Conservation (phyloP, 306 rosid species). For the Quercus robur region DNA sequence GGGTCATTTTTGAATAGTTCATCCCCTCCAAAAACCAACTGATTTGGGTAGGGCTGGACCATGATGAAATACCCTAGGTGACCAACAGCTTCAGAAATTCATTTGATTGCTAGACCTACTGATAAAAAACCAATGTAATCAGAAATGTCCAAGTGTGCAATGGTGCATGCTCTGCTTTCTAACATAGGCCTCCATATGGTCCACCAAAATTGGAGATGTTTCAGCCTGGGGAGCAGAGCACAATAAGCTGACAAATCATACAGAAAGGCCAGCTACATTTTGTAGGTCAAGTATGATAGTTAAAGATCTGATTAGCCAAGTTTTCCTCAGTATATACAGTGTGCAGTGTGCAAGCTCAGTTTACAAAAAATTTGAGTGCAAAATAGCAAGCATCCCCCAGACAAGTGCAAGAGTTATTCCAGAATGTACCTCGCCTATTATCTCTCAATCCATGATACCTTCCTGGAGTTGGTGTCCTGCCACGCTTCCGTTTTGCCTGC, state of each 20-base stretch:
- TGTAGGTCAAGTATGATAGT: neutral
- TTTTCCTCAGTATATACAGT: neutral
- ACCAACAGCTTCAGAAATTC: neutral
- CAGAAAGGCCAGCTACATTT: neutral
- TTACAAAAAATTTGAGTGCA: neutral
- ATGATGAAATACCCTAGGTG: neutral
- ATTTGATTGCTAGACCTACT: neutral
- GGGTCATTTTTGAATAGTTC: neutral
- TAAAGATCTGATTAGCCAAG: neutral
- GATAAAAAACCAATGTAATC: neutral
- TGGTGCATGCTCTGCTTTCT: neutral
- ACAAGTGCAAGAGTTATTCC: neutral
- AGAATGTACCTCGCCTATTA: constrained; percentile 26
- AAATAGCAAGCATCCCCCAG: neutral
- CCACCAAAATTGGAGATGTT: neutral
- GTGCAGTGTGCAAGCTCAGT: neutral
- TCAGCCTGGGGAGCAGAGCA: neutral
- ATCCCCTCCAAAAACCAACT: neutral
- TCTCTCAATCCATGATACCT: constrained; percentile 45
- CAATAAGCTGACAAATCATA: neutral
- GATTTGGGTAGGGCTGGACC: neutral
- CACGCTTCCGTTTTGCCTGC: constrained; percentile 55
- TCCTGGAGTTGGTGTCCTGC: constrained; percentile 49
- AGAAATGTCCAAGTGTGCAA: neutral
- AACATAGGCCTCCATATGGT: neutral